A percentile compares a stretch with the other conserved stretches of the same genome.
Conservation (phyloP, 148 eudicot genomes). For the Rhododendron williamsianum region DNA sequence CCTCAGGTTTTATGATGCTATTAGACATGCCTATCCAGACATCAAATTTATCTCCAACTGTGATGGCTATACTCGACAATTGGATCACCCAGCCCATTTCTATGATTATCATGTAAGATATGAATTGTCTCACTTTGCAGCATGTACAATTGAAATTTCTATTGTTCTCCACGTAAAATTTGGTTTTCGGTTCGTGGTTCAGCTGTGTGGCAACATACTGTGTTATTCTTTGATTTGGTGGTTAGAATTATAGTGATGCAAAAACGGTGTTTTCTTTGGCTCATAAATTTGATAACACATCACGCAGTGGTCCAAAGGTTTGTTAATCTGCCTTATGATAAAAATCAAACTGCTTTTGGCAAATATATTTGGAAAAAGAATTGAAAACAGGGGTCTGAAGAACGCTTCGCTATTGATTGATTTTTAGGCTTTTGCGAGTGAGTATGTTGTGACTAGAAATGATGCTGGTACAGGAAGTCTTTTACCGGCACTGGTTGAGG, state of each 20-base stretch:
- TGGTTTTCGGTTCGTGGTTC: neutral
- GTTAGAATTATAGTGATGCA: slow-evolving; percentile 56
- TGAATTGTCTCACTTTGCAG: slow-evolving; percentile 5
- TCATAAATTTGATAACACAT: slow-evolving; percentile 50
- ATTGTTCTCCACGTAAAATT: neutral
- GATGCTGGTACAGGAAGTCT: slow-evolving; percentile 80
- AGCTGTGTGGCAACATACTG: neutral
- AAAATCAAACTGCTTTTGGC: neutral
- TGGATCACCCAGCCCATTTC: slow-evolving; percentile 80
- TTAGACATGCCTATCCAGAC: slow-evolving; percentile 70
- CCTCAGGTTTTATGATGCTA: slow-evolving; percentile 62
- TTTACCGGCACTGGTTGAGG: slow-evolving; percentile 80
- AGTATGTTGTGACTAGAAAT: slow-evolving; percentile 67
- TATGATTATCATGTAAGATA: slow-evolving; percentile 83
- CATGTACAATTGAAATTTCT: neutral
- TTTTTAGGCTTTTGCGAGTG: slow-evolving; percentile 88
- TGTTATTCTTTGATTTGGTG: slow-evolving; percentile 10
- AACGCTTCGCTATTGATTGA: slow-evolving; percentile 11
- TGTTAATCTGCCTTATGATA: neutral
- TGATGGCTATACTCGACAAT: slow-evolving; percentile 48
- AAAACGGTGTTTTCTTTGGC: slow-evolving; percentile 45
- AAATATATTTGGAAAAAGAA: neutral
- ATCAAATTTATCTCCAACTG: slow-evolving; percentile 76
- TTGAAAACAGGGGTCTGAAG: neutral
- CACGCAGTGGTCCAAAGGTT: slow-evolving; percentile 78